Base-by-base conservation (phyloP, 73 alveolate genomes). In the Paramecium primaurelia region DNA sequence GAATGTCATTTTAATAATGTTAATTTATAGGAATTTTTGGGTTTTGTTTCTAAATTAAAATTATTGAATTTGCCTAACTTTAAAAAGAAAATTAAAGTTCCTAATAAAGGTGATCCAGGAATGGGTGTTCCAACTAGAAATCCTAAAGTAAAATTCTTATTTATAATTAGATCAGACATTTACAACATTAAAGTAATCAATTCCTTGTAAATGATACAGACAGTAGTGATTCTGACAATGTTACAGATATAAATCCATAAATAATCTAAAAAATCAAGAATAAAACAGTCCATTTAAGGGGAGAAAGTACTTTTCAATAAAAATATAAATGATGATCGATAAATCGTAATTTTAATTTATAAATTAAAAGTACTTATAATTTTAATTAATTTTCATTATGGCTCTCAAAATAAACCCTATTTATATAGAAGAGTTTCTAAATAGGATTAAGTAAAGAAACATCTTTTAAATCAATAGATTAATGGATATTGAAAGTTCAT, bases 71-170 rank as follows among this genome's bases (percentile, higher is more conserved):
- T n/a, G n/a, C 32, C 58, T 42, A 80, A 59, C 37, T 80, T 80
- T 44, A 80, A 80, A 47, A 80, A 80, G 58, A 42, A 32, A 22
- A 25, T 80, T 3, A 80, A 80, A 47, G 91, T 80, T 26, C 91
- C 91, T n/a, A 80, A 80, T 36, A 80, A 80, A 80, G 49, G 58
- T 34, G 30, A 80, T 47, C 91, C 91, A 8, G 49, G 91, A 22
- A 80, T 80, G 91, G 91, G 91, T 3, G 32, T 80, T 18, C 91
- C 91, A 20, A 80, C 73, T 12, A 12, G 34, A 20, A 40, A 80
- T 80, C 91, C 91, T 0, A 80, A 80, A 32, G 91, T 80, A 80
- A 11, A 28, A 3, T 8, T 11, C 12, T 44, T 12, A 54, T 5
- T 54, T 18, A 54, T 54, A 80, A 10, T 16, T 45, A 80, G 91